These are phyloP conservation scores for Dittrichia graveolens DNA, from an alignment of 129 eudicot genomes.

Conservation along the genomic window DNA sequence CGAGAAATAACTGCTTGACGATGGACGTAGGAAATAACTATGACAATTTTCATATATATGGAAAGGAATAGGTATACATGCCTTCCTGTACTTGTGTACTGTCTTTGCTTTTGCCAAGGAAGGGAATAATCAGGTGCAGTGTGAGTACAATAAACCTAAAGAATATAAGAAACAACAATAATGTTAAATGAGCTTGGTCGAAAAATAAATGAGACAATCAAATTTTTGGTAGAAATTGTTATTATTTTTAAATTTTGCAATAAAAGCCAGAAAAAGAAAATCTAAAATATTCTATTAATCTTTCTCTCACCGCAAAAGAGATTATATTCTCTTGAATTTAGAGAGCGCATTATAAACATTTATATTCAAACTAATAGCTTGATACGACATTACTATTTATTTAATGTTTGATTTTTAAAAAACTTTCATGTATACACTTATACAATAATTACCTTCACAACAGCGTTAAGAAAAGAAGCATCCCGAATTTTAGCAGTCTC, in stretches of 20 bases:
- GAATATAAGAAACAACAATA: conserved; percentile 10
- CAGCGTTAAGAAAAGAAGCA: conserved; percentile 84
- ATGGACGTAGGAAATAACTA: conserved; percentile 14
- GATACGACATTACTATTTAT: conserved; percentile 20
- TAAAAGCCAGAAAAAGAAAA: neutral
- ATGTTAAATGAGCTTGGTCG: conserved; percentile 9
- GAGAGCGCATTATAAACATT: neutral
- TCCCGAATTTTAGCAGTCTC: conserved; percentile 68
- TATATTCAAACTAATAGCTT: neutral
- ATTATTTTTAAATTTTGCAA: neutral
- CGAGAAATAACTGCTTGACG: conserved; percentile 13
- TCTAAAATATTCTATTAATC: conserved; percentile 2
- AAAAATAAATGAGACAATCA: neutral
- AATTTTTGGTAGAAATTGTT: conserved; percentile 6
- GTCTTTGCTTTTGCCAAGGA: conserved; percentile 99
- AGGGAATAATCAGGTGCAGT: conserved; percentile 95
- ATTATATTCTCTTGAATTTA: neutral
- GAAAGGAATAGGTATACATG: conserved; percentile 42
- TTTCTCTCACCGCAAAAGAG: conserved; percentile 12
- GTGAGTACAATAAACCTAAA: conserved; percentile 89
- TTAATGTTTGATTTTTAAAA: conserved; percentile 16
- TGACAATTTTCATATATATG: neutral
- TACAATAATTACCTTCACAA: conserved; percentile 69
- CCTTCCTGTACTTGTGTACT: conserved; percentile 96
- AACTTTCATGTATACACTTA: conserved; percentile 17